Conservation (phyloP, 2,329 filamentous ascomycete genomes). For the Xylaria sp. region DNA sequence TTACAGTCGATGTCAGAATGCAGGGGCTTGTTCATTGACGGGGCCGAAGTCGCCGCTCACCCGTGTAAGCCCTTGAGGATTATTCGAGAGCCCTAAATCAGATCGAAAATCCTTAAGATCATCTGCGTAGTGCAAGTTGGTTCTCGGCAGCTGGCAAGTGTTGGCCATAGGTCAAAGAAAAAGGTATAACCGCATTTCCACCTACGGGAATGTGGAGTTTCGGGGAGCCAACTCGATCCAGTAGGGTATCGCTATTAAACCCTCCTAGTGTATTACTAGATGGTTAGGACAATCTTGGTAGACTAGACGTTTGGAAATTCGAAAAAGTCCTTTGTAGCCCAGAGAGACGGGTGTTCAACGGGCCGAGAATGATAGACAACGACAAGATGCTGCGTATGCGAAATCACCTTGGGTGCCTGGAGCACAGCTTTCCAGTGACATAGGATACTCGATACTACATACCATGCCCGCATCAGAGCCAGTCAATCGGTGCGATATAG, state of each 20-base stretch:
- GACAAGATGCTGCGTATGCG: neutral
- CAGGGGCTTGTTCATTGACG: slow-evolving; percentile 31
- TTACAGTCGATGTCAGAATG: slow-evolving; percentile 20
- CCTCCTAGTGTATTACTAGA: neutral
- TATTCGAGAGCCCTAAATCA: slow-evolving; percentile 9
- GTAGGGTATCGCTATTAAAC: slow-evolving; percentile 33
- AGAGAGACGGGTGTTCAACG: neutral
- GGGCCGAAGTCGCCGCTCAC: slow-evolving; percentile 30
- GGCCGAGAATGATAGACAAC: neutral
- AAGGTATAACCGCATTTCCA: slow-evolving; percentile 41
- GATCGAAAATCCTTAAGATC: slow-evolving; percentile 25
- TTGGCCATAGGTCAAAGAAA: neutral
- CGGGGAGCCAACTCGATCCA: slow-evolving; percentile 2
- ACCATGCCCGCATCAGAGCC: too few species aligned
- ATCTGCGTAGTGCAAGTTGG: neutral
- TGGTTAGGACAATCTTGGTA: neutral
- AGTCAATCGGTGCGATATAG: neutral
- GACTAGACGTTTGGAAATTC: neutral
- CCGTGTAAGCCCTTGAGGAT: slow-evolving; percentile 17
- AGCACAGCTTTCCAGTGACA: neutral
- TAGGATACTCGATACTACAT: slow-evolving; percentile 1
- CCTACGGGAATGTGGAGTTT: neutral
- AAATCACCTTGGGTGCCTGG: neutral
- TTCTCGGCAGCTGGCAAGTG: slow-evolving; percentile 6
- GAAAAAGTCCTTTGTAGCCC: neutral